phyloP scores from a whole-genome alignment of 495 filamentous ascomycete species.

The Cercophora samala region DNA sequence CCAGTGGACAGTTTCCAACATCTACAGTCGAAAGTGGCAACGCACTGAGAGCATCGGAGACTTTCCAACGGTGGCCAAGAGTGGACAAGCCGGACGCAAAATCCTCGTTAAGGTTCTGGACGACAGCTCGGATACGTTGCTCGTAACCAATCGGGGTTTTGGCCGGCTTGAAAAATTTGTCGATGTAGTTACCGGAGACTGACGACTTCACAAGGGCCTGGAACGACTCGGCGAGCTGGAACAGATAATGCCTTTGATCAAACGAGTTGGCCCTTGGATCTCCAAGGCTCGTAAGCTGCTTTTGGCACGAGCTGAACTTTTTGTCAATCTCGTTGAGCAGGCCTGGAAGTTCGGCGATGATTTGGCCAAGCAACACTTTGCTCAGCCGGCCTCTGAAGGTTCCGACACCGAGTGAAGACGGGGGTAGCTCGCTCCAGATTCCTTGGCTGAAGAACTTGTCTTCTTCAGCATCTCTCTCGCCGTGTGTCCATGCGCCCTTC shows the following conservation, averaged over 20 bases:
- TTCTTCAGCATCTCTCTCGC: slow-evolving; percentile 42
- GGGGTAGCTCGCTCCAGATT: slow-evolving; percentile 37
- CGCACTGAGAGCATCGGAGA: slow-evolving; percentile 28
- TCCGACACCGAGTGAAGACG: slow-evolving; percentile 44
- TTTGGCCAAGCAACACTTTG: slow-evolving; percentile 54
- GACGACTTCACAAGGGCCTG: slow-evolving; percentile 48
- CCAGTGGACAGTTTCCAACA: not conserved
- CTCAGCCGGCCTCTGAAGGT: slow-evolving; percentile 52
- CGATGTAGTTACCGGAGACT: slow-evolving; percentile 54
- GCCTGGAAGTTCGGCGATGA: slow-evolving; percentile 54
- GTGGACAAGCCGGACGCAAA: slow-evolving; percentile 52
- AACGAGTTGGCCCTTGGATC: slow-evolving; percentile 41
- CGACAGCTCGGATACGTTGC: slow-evolving; percentile 57
- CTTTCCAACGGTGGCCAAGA: slow-evolving; percentile 45
- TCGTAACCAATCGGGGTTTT: slow-evolving; percentile 36
- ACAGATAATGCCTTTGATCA: slow-evolving; percentile 54
- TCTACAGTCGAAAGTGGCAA: not conserved
- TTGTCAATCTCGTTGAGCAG: slow-evolving; percentile 56
- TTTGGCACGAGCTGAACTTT: slow-evolving; percentile 33
- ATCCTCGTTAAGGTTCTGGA: slow-evolving; percentile 54
- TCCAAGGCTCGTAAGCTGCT: slow-evolving; percentile 47
- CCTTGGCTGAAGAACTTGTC: slow-evolving; percentile 42
- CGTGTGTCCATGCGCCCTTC: slow-evolving; percentile 36
- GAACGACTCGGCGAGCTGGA: slow-evolving; percentile 52
- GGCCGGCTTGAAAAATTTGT: slow-evolving; percentile 53